phyloP scores from a whole-genome alignment of 306 rosid species.

The Lathyrus sativus region DNA sequence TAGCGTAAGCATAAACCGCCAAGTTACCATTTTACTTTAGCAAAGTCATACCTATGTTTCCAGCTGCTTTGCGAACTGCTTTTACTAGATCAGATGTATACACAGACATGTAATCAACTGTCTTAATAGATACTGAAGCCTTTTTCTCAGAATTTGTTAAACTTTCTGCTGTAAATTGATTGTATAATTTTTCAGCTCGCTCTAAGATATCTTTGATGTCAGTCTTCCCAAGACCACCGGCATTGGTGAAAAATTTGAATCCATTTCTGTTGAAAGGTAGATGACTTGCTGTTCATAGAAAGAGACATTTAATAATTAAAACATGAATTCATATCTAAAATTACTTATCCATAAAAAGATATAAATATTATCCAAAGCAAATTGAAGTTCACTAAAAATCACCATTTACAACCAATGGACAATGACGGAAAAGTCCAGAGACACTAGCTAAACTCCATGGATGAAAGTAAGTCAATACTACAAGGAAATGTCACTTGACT shows the following conservation, averaged over 20 bases:
- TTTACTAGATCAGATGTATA: conserved; percentile 88
- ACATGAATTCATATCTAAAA: conserved; percentile 17
- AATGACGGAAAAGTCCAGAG: conserved; percentile 12
- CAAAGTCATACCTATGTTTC: conserved; percentile 67
- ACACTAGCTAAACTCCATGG: conserved; percentile 1
- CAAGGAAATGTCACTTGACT: conserved; percentile 24
- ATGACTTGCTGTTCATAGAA: conserved; percentile 80
- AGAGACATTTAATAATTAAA: conserved; percentile 32
- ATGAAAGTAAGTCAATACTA: conserved; percentile 25
- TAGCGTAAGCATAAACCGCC: neutral
- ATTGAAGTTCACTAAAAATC: conserved; percentile 15
- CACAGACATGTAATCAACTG: conserved; percentile 75
- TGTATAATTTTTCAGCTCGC: conserved; percentile 77
- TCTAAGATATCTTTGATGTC: conserved; percentile 86
- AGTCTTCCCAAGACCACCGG: conserved; percentile 93
- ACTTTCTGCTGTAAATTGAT: conserved; percentile 60
- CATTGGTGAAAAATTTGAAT: conserved; percentile 86
- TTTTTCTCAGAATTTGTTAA: conserved; percentile 53
- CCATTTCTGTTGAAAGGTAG: conserved; percentile 97
- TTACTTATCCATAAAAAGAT: neutral
- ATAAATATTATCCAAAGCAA: neutral
- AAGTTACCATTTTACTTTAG: conserved; percentile 24
- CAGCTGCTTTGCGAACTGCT: conserved; percentile 87
- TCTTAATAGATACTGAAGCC: conserved; percentile 54
- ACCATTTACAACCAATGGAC: conserved; percentile 13